These are phyloP conservation scores for Xylaria hypoxylon DNA, from an alignment of 2,329 filamentous ascomycete genomes.

Conservation along the genomic window DNA sequence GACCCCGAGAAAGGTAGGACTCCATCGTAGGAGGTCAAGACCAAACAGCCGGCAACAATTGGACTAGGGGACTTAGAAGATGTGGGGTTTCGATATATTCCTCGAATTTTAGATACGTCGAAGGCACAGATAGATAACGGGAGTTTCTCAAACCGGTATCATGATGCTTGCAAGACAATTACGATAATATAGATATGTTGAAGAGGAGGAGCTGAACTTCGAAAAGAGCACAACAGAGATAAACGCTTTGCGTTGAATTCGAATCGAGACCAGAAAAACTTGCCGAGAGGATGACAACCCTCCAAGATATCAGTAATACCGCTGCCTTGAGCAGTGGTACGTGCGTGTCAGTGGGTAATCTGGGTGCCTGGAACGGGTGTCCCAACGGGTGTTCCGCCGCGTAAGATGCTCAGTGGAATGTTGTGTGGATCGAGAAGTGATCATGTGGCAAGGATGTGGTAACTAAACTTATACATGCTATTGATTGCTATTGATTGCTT, in stretches of 20 bases:
- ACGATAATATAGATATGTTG: constrained; percentile 3
- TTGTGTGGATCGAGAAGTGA: constrained; percentile 13
- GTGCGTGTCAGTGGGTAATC: constrained; percentile 31
- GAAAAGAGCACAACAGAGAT: constrained; percentile 10
- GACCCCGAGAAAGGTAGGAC: constrained; percentile 62
- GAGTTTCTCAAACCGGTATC: constrained; percentile 8
- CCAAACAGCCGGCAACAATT: constrained; percentile 4
- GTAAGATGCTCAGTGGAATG: constrained; percentile 3
- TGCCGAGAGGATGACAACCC: not conserved
- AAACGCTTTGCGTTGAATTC: constrained; percentile 5
- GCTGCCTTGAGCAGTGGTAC: constrained; percentile 37
- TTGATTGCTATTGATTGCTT: no score
- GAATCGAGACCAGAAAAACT: not conserved
- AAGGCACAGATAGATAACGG: constrained; percentile 4
- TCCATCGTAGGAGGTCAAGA: constrained; percentile 57
- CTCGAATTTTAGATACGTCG: not conserved
- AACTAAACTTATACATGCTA: no score
- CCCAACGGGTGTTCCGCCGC: no score
- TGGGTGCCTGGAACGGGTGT: constrained; percentile 38
- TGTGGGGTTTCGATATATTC: constrained; percentile 11
- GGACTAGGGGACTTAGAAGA: not conserved
- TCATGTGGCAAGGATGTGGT: not conserved
- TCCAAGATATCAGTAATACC: constrained; percentile 25
- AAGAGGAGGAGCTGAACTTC: not conserved
- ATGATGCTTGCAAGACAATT: constrained; percentile 17